Percentiles rank a stretch among this genome's conserved stretches.
These are phyloP conservation scores for Pseudogymnoascus sp. DNA, from an alignment of 2,329 filamentous ascomycete species.

Conservation along the genomic window DNA sequence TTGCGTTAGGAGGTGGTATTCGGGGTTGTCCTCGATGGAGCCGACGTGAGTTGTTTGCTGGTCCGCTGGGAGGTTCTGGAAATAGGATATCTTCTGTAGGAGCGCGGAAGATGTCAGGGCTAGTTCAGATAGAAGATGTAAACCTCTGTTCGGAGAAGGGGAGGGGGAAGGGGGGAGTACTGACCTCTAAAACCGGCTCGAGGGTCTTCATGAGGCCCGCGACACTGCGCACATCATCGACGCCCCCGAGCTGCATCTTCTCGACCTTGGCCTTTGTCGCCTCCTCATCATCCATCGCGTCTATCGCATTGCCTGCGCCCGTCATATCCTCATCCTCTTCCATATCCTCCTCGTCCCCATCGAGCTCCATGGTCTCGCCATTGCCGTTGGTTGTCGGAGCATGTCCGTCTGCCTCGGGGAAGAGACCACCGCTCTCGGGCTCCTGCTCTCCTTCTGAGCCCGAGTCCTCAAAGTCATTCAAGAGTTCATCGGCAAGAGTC, in stretches of 20 bases:
- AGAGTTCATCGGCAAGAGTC: slow-evolving; percentile 82
- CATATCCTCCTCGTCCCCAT: slow-evolving; percentile 52
- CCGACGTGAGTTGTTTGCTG: slow-evolving; percentile 61
- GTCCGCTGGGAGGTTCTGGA: slow-evolving; percentile 60
- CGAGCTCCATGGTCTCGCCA: slow-evolving; percentile 44
- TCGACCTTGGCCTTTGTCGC: slow-evolving; percentile 72
- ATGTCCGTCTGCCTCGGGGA: slow-evolving; percentile 35
- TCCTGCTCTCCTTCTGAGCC: slow-evolving; percentile 67
- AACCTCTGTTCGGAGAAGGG: slow-evolving; percentile 38
- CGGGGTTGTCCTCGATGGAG: slow-evolving; percentile 84
- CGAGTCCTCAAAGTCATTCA: slow-evolving; percentile 85
- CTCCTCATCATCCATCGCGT: slow-evolving; percentile 55
- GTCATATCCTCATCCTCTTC: slow-evolving; percentile 54
- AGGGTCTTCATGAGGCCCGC: slow-evolving; percentile 74
- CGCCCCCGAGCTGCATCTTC: slow-evolving; percentile 67
- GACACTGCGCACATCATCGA: slow-evolving; percentile 73
- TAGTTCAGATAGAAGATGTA: slow-evolving; percentile 55
- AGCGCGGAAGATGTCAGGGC: slow-evolving; percentile 57
- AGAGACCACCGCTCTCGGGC: slow-evolving; percentile 42
- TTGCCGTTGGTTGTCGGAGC: slow-evolving; percentile 22
- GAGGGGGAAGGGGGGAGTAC: slow-evolving; percentile 31
- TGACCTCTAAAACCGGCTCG: slow-evolving; percentile 74
- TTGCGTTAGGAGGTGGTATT: slow-evolving; percentile 81
- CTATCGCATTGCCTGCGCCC: slow-evolving; percentile 37
- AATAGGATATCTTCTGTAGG: slow-evolving; percentile 72